Conservation (phyloP, 371 early-diverging fungal species). For the Syncephalastrum racemosum region DNA sequence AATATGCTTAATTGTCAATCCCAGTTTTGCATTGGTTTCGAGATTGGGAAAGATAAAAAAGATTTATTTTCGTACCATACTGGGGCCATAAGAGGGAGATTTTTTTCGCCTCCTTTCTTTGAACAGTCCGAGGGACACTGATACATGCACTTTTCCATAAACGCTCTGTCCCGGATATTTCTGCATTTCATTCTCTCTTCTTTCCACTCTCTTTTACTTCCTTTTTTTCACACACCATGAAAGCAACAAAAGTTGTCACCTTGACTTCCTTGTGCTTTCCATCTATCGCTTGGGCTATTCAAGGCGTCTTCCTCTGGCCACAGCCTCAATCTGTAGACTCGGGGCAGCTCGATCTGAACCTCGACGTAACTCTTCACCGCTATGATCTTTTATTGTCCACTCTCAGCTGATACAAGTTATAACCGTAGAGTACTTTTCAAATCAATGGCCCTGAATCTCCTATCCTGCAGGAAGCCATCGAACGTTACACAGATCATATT, state of each 20-base stretch:
- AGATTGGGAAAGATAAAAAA: not conserved
- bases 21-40: not conserved
- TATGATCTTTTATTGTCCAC: constrained; percentile 2
- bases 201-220: constrained; percentile 1
- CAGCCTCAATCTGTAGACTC: constrained; percentile 27
- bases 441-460: constrained; percentile 24
- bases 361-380: constrained; percentile 22
- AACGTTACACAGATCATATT: constrained; percentile 35
- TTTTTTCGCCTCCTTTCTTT: not conserved
- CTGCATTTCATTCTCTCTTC: constrained; percentile 3
- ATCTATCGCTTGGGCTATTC: constrained; percentile 12
- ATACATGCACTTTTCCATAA: too few relatives aligned
- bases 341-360: constrained; percentile 21
- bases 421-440: constrained; percentile 19
- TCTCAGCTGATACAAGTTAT: not conserved
- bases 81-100: not conserved
- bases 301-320: constrained; percentile 29
- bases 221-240: constrained; percentile 4
- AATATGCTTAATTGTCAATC: constrained; percentile 23
- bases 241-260: not conserved
- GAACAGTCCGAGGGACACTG: too few relatives aligned
- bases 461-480: constrained; percentile 28
- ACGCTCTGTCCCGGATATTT: too few relatives aligned
- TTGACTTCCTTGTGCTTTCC: constrained; percentile 2
- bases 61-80: not conserved